These are phyloP conservation scores for Senna tora DNA, from an alignment of 306 rosid genomes.

Conservation along the genomic window DNA sequence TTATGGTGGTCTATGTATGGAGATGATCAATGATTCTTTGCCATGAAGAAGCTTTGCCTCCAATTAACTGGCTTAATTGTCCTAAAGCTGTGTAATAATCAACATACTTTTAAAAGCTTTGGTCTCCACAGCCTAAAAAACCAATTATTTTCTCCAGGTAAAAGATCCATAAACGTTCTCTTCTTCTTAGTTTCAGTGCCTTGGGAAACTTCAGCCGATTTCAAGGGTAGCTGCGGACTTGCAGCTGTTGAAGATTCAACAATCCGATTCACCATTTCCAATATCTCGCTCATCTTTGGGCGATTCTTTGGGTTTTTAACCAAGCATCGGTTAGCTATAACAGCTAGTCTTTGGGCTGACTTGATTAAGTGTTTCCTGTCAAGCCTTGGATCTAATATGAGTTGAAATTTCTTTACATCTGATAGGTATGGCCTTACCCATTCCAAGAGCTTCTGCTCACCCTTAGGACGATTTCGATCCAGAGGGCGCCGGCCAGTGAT, in stretches of 20 bases:
- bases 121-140: slow-evolving; percentile 56
- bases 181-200: slow-evolving; percentile 48
- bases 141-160: slow-evolving; percentile 61
- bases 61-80: slow-evolving; percentile 24
- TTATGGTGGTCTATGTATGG: slow-evolving; percentile 19
- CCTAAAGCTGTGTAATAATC: slow-evolving; percentile 41
- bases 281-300: slow-evolving; percentile 93
- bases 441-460: slow-evolving; percentile 92
- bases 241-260: slow-evolving; percentile 46
- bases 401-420: slow-evolving; percentile 71
- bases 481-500: slow-evolving; percentile 93
- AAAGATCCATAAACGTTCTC: slow-evolving; percentile 46
- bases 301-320: slow-evolving; percentile 80
- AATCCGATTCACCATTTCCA: slow-evolving; percentile 72
- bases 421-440: slow-evolving; percentile 91
- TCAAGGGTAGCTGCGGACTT: slow-evolving; percentile 53
- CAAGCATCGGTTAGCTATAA: slow-evolving; percentile 83
- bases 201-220: slow-evolving; percentile 44
- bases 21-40: slow-evolving; percentile 27
- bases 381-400: slow-evolving; percentile 88
- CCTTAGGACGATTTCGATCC: slow-evolving; percentile 86
- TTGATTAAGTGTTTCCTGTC: slow-evolving; percentile 68
- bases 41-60: slow-evolving; percentile 38
- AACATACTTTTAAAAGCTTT: slow-evolving; percentile 63
- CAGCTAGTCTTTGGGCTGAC: slow-evolving; percentile 74